A percentile compares a stretch with the other conserved stretches of the same genome.
These are phyloP conservation scores for Paramyrothecium roridum DNA, from an alignment of 2,329 filamentous ascomycete species.

Conservation along the genomic window DNA sequence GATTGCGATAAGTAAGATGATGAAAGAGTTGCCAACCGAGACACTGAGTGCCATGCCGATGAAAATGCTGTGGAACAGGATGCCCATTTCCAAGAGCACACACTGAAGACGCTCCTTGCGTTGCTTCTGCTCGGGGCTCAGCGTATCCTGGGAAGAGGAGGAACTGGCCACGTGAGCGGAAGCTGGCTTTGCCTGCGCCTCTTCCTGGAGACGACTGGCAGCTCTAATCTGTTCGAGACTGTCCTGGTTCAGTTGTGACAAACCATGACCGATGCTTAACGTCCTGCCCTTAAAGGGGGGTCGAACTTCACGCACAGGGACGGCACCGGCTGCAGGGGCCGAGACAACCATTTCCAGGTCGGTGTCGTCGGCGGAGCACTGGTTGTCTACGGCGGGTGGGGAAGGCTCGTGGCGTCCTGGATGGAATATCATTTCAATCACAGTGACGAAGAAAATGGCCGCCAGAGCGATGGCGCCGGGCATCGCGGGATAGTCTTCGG, in stretches of 20 bases:
- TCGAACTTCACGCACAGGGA: conserved; percentile 28
- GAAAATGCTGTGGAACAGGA: conserved; percentile 63
- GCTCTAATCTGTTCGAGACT: conserved; percentile 9
- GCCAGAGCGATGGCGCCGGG: conserved; percentile 78
- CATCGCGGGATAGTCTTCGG: conserved; percentile 69
- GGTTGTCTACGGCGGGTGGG: conserved; percentile 1
- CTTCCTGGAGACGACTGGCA: conserved; percentile 10
- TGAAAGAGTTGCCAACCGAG: conserved; percentile 70
- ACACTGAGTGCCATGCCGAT: conserved; percentile 83
- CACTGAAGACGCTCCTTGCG: conserved; percentile 72
- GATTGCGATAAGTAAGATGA: conserved; percentile 77
- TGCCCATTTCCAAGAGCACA: conserved; percentile 74
- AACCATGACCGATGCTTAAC: conserved; percentile 28
- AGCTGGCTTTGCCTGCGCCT: conserved; percentile 11
- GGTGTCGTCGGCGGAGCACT: conserved; percentile 1
- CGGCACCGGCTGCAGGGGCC: not conserved
- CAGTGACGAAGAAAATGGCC: conserved; percentile 73
- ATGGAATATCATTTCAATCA: conserved; percentile 70
- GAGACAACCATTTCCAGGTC: not conserved
- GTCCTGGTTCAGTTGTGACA: conserved; percentile 23
- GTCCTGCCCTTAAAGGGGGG: conserved; percentile 28
- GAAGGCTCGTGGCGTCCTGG: conserved; percentile 31
- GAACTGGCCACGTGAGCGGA: conserved; percentile 18
- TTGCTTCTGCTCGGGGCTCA: conserved; percentile 50
- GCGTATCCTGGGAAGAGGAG: conserved; percentile 15